Evolutionary conservation across 306 rosid species (phyloP).

Genomic region (Cucurbita argyrosperma): DNA sequence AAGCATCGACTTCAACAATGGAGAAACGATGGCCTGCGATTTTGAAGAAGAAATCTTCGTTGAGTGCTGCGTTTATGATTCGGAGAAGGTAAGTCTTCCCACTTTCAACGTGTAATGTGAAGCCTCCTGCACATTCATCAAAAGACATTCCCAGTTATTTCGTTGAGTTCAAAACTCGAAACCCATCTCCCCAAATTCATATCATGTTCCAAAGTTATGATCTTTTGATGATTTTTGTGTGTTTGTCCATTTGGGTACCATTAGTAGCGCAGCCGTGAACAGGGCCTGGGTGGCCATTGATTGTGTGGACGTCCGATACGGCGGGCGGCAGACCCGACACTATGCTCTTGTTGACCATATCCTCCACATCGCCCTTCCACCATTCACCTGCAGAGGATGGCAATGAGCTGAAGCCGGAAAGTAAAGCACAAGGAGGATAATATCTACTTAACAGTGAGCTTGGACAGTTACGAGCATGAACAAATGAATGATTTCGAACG

Average conservation of each 20-base stretch:
- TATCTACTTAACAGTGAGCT: too few relatives aligned
- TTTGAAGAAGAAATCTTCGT: slow-evolving; percentile 69
- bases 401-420: too few relatives aligned
- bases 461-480: too few relatives aligned
- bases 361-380: slow-evolving; percentile 80
- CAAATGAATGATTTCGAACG: too few relatives aligned
- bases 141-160: neutral
- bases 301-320: slow-evolving; percentile 57
- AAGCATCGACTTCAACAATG: slow-evolving; percentile 65
- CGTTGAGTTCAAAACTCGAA: neutral
- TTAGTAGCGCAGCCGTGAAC: slow-evolving; percentile 41
- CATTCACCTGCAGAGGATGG: slow-evolving; percentile 31
- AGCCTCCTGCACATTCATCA: slow-evolving; percentile 26
- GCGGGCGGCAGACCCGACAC: slow-evolving; percentile 46
- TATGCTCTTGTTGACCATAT: slow-evolving; percentile 31
- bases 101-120: slow-evolving; percentile 42
- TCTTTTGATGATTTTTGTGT: neutral
- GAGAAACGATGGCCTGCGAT: slow-evolving; percentile 38
- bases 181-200: neutral
- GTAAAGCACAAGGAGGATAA: too few relatives aligned
- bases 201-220: neutral
- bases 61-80: slow-evolving; percentile 58
- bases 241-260: slow-evolving; percentile 16
- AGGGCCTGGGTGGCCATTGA: slow-evolving; percentile 53
- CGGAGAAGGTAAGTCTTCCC: slow-evolving; percentile 62